Percentiles rank a stretch among this genome's conserved stretches.
Evolutionary conservation across 1,284 basidiomycete species (phyloP).

Genomic region (Wallemia hederae): DNA sequence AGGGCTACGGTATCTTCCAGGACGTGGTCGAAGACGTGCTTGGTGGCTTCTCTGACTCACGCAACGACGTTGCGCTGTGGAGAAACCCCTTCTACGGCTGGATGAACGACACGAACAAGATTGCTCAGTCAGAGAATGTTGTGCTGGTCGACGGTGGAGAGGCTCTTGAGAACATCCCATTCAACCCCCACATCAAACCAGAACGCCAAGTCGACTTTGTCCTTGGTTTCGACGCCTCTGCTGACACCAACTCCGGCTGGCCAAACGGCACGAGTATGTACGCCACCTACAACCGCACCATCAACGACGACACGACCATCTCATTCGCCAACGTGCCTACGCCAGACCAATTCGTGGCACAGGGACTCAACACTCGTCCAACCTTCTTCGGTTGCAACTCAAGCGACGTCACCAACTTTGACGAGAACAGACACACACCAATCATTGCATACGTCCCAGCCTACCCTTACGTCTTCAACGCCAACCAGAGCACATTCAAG

Average conservation of each 20-base stretch:
- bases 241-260: conserved; percentile 21
- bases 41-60: conserved; percentile 11
- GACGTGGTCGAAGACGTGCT: conserved; percentile 12
- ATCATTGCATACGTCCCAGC: conserved; percentile 19
- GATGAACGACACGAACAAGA: conserved; percentile 13
- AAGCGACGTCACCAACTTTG: neutral
- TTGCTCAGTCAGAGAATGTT: conserved; percentile 12
- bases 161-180: conserved; percentile 13
- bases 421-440: conserved; percentile 10
- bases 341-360: conserved; percentile 22
- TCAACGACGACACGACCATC: conserved; percentile 11
- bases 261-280: conserved; percentile 22
- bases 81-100: conserved; percentile 20
- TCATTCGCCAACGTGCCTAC: conserved; percentile 13
- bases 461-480: conserved; percentile 19
- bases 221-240: conserved; percentile 23
- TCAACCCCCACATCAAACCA: conserved; percentile 19
- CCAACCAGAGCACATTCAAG: conserved; percentile 17
- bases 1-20: conserved; percentile 13
- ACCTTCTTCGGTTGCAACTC: conserved; percentile 20
- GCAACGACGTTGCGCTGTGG: conserved; percentile 19
- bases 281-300: conserved; percentile 12
- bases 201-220: conserved; percentile 22
- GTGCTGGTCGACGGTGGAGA: conserved; percentile 22
- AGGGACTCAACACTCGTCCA: conserved; percentile 23